Evolutionary conservation across 805 yeast genomes (phyloP).

Genomic region (Starmerella stellata): DNA sequence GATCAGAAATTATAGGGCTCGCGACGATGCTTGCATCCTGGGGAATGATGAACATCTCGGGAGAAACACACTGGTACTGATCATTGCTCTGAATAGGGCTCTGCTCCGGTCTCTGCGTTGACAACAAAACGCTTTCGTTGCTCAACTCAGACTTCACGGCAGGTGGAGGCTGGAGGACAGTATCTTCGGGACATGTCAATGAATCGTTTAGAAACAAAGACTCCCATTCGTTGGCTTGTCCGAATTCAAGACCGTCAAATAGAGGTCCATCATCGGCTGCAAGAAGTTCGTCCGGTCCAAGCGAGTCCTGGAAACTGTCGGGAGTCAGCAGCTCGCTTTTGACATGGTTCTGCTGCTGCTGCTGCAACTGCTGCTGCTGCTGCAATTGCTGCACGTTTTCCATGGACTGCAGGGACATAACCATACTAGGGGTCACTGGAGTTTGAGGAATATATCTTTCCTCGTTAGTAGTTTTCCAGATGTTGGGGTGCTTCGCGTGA

Average conservation of each 20-base stretch:
- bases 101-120: not conserved
- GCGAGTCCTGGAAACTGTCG: constrained; percentile 10
- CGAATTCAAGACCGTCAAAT: constrained; percentile 18
- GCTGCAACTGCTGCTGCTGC: too few species aligned
- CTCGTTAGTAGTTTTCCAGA: constrained; percentile 16
- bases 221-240: constrained; percentile 15
- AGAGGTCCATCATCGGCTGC: constrained; percentile 19
- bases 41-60: too few species aligned
- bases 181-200: not conserved
- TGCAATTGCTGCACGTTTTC: not conserved
- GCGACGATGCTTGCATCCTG: not conserved
- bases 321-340: constrained; percentile 9
- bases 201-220: constrained; percentile 13
- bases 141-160: not conserved
- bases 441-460: constrained; percentile 7
- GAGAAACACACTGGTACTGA: not conserved
- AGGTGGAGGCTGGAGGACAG: not conserved
- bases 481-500: constrained; percentile 22
- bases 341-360: constrained; percentile 3
- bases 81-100: not conserved
- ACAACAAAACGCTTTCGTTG: not conserved
- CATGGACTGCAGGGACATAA: not conserved
- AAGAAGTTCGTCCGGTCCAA: constrained; percentile 15
- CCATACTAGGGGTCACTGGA: constrained; percentile 11
- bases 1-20: not conserved